Percentiles rank a stretch among this genome's conserved stretches.
Conservation (phyloP, 2,329 filamentous ascomycete species). For the Achaetomium macrosporum region DNA sequence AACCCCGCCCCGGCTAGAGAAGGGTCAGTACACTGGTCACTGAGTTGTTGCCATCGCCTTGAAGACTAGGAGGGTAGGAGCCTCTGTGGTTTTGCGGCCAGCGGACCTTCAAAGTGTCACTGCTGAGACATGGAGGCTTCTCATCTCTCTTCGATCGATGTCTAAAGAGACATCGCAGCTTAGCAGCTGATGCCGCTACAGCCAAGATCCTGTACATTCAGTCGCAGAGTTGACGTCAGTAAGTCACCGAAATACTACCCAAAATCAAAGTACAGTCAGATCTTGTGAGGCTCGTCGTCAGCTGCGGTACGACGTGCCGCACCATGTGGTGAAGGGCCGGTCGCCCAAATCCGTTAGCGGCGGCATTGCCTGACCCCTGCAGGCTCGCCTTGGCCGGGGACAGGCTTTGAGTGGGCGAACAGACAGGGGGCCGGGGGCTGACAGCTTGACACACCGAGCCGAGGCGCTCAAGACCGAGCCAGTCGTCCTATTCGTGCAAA, state of each 20-base stretch:
- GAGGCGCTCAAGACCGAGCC: not conserved
- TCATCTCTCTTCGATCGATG: no score
- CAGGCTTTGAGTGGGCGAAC: not conserved
- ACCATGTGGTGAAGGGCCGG: not conserved
- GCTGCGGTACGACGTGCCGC: no score
- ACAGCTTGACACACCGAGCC: constrained; percentile 5
- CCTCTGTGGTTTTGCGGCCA: no score
- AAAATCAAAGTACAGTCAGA: no score
- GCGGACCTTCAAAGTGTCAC: no score
- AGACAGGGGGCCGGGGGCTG: constrained; percentile 4
- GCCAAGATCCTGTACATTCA: no score
- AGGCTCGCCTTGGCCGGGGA: not conserved
- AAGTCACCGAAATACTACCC: no score
- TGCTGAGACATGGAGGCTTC: no score
- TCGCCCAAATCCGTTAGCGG: constrained; percentile 4
- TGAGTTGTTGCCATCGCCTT: not conserved
- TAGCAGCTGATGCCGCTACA: no score
- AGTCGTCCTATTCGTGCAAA: constrained; percentile 1
- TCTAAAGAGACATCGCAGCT: no score
- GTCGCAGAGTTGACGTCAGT: no score
- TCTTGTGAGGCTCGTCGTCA: no score
- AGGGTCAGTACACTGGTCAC: not conserved
- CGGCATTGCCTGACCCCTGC: constrained; percentile 3
- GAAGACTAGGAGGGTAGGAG: not conserved
- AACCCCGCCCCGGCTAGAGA: not conserved